Percentiles rank a stretch among this genome's conserved stretches.
Evolutionary conservation across 768 basidiomycete genomes (phyloP).

Genomic region (Boletus sp.): DNA sequence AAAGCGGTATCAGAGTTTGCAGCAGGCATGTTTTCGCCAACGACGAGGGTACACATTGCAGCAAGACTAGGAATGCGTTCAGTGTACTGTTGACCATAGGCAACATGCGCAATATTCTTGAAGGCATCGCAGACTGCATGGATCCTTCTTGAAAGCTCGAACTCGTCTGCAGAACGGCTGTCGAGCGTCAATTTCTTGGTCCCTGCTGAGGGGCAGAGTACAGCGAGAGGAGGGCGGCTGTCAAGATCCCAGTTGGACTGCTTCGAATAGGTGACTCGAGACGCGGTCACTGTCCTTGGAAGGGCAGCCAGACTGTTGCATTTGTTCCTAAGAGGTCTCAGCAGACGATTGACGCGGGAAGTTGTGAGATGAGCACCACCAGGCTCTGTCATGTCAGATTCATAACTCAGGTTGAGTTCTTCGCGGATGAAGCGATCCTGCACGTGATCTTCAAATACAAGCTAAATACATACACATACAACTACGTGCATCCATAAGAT

Average conservation of each 20-base stretch:
- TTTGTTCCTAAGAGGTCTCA: constrained; percentile 48
- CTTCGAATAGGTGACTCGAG: constrained; percentile 15
- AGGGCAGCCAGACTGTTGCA: constrained; percentile 37
- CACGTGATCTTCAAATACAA: constrained; percentile 13
- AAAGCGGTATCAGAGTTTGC: constrained; percentile 9
- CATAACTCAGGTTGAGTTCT: constrained; percentile 8
- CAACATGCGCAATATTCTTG: constrained; percentile 45
- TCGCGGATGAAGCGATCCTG: constrained; percentile 1
- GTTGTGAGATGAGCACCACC: constrained; percentile 34
- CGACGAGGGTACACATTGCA: constrained; percentile 43
- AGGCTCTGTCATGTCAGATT: constrained; percentile 8
- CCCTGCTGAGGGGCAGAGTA: constrained; percentile 38
- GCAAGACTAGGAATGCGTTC: constrained; percentile 38
- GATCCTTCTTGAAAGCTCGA: constrained; percentile 46
- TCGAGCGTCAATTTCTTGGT: constrained; percentile 35
- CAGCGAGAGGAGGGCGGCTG: constrained; percentile 31
- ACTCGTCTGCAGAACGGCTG: constrained; percentile 31
- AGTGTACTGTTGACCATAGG: constrained; percentile 17
- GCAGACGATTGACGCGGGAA: constrained; percentile 41
- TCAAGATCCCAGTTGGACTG: constrained; percentile 20
- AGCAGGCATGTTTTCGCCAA: constrained; percentile 45
- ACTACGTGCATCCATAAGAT: too few species aligned
- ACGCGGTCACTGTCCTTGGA: constrained; percentile 14
- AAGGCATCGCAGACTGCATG: constrained; percentile 57
- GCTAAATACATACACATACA: constrained; percentile 4